A percentile compares a stretch with the other conserved stretches of the same genome.
Evolutionary conservation across 805 yeast species (phyloP).

Genomic region (Kluyveromyces dobzhanskii): DNA sequence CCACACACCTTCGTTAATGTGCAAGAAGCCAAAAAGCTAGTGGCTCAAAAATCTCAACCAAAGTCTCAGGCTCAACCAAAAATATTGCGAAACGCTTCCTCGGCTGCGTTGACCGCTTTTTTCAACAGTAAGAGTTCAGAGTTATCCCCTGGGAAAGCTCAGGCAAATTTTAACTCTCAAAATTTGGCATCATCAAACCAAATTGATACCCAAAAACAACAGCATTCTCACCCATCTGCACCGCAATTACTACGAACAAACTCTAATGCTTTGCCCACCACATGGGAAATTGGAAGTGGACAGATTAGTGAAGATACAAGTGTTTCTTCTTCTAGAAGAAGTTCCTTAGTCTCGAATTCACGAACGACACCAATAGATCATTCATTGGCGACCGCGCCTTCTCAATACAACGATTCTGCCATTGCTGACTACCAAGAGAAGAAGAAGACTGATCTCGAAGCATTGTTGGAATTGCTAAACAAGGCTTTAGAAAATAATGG

Average conservation of each 20-base stretch:
- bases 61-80: slow-evolving; percentile 1
- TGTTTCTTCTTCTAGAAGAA: slow-evolving; percentile 2
- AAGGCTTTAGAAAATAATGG: slow-evolving; percentile 27
- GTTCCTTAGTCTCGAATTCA: slow-evolving; percentile 1
- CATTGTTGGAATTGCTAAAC: slow-evolving; percentile 22
- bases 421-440: slow-evolving; percentile 14
- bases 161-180: not conserved
- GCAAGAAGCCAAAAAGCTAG: slow-evolving; percentile 10
- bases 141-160: not conserved
- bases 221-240: not conserved
- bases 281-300: slow-evolving; percentile 3
- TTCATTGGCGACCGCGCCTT: not conserved
- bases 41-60: slow-evolving; percentile 3
- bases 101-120: slow-evolving; percentile 33
- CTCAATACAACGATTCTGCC: slow-evolving; percentile 7
- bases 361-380: too few species aligned
- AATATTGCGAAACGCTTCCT: slow-evolving; percentile 30
- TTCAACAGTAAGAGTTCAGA: slow-evolving; percentile 13
- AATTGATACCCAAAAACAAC: not conserved
- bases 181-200: not conserved
- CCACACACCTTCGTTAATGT: slow-evolving; percentile 2
- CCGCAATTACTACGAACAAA: not conserved
- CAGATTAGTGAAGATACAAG: not conserved
- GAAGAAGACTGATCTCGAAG: slow-evolving; percentile 23
- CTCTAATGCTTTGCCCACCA: not conserved